These are phyloP conservation scores for Paraconiothyrium sp. DNA, from an alignment of 2,329 filamentous ascomycete species.

Conservation along the genomic window DNA sequence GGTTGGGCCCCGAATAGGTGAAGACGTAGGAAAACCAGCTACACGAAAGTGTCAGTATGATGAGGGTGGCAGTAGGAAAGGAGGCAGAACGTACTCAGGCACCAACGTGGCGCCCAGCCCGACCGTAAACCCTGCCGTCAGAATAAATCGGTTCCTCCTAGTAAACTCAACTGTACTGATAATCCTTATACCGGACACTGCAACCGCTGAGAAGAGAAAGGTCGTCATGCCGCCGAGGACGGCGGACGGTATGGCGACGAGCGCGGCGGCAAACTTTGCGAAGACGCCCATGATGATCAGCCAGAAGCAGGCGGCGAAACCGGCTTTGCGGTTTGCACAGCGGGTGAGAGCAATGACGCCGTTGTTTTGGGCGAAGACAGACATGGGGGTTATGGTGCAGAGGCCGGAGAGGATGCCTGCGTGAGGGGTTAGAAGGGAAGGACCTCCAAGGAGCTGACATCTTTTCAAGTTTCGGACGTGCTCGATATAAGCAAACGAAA, in stretches of 20 bases:
- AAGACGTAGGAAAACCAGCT: constrained; percentile 77
- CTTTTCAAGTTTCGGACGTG: too few relatives aligned
- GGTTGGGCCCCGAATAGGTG: constrained; percentile 74
- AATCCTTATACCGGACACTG: constrained; percentile 80
- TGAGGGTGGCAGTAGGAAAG: not conserved
- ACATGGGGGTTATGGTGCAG: constrained; percentile 82
- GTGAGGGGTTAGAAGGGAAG: not conserved
- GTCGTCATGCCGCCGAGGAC: constrained; percentile 68
- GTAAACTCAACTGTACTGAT: constrained; percentile 76
- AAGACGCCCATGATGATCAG: constrained; percentile 83
- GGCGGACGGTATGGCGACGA: constrained; percentile 74
- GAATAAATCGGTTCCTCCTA: constrained; percentile 82
- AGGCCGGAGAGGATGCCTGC: constrained; percentile 73
- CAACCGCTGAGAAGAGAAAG: constrained; percentile 80
- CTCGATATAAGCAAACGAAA: too few relatives aligned
- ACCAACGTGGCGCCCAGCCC: constrained; percentile 68
- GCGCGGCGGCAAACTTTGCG: constrained; percentile 81
- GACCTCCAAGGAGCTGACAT: too few relatives aligned
- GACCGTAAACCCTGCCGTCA: constrained; percentile 77
- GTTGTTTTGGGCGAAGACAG: constrained; percentile 84
- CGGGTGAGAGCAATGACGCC: constrained; percentile 83
- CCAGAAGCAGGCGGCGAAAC: constrained; percentile 80
- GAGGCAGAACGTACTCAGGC: constrained; percentile 45
- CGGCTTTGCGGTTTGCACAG: constrained; percentile 82
- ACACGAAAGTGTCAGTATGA: not conserved